Conservation (phyloP, 2,329 filamentous ascomycete genomes). For the Mycosphaerelloides madeirae region DNA sequence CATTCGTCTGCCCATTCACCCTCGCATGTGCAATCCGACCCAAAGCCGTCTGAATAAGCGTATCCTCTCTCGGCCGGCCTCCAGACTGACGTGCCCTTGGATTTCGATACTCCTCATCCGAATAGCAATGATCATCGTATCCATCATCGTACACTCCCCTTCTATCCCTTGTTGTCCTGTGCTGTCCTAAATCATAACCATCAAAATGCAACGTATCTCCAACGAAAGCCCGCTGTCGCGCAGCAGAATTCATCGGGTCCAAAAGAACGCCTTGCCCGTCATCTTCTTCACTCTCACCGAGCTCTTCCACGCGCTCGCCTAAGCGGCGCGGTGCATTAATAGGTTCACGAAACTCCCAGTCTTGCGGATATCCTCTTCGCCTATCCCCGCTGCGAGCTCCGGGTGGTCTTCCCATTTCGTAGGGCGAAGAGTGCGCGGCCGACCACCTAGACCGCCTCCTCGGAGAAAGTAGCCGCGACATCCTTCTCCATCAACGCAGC, state of each 20-base stretch:
- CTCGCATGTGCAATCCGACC: conserved; percentile 75
- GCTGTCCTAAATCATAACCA: conserved; percentile 43
- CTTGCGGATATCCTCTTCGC: conserved; percentile 39
- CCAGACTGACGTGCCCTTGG: conserved; percentile 48
- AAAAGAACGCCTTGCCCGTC: conserved; percentile 40
- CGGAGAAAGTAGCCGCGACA: conserved; percentile 99
- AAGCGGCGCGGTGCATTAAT: conserved; percentile 12
- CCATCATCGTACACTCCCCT: conserved; percentile 42
- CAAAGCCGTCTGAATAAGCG: conserved; percentile 70
- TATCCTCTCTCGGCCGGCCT: conserved; percentile 64
- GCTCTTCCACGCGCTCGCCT: conserved; percentile 57
- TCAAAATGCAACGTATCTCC: conserved; percentile 47
- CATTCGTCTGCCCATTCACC: conserved; percentile 69
- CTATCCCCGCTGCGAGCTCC: conserved; percentile 57
- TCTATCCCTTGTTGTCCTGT: conserved; percentile 30
- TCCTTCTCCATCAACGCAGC: conserved; percentile 45
- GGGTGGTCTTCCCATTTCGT: conserved; percentile 99
- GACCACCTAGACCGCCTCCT: conserved; percentile 99
- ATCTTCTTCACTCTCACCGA: conserved; percentile 53
- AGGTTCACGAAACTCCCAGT: conserved; percentile 43
- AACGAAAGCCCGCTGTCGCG: conserved; percentile 31
- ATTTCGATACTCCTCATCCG: conserved; percentile 46
- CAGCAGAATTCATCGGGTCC: conserved; percentile 36
- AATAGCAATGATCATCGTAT: conserved; percentile 36
- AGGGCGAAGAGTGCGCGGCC: conserved; percentile 85